Evolutionary conservation across 768 basidiomycete genomes (phyloP).

Genomic region (Amanita jacksonii): DNA sequence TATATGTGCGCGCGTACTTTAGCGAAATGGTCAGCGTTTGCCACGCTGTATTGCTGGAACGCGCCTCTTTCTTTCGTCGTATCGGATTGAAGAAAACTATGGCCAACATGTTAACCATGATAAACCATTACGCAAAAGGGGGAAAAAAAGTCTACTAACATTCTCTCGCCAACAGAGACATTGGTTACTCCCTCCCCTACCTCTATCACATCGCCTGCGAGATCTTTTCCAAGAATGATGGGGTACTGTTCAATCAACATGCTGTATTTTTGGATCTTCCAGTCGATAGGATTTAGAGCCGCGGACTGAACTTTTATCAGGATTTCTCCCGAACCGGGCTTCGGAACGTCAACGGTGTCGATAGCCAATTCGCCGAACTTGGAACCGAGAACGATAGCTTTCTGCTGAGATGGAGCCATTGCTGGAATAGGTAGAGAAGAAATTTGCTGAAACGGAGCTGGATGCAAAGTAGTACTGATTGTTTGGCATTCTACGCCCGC

Average conservation of each 20-base stretch:
- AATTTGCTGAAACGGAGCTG: no score
- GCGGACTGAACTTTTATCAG: conserved; percentile 31
- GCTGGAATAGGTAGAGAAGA: no score
- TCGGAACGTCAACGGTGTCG: conserved; percentile 11
- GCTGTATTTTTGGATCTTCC: conserved; percentile 21
- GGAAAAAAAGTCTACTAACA: conserved; percentile 14
- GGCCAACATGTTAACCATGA: neutral
- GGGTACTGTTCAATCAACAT: conserved; percentile 28
- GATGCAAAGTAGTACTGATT: no score
- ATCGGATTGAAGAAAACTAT: conserved; percentile 24
- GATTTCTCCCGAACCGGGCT: conserved; percentile 30
- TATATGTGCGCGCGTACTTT: no score
- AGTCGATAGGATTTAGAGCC: conserved; percentile 41
- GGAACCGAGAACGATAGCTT: conserved; percentile 18
- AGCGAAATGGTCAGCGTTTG: no score
- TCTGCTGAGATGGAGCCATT: no score
- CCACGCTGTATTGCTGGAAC: conserved; percentile 24
- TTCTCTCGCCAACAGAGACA: conserved; percentile 27
- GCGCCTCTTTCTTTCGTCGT: conserved; percentile 20
- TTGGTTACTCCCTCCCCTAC: conserved; percentile 27
- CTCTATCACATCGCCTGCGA: conserved; percentile 27
- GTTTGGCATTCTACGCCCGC: no score
- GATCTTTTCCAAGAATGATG: conserved; percentile 27
- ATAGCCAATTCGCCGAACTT: conserved; percentile 15
- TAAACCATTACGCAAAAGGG: no score